phyloP scores from a whole-genome alignment of 2,329 filamentous ascomycete species.

The Monascus ruber region DNA sequence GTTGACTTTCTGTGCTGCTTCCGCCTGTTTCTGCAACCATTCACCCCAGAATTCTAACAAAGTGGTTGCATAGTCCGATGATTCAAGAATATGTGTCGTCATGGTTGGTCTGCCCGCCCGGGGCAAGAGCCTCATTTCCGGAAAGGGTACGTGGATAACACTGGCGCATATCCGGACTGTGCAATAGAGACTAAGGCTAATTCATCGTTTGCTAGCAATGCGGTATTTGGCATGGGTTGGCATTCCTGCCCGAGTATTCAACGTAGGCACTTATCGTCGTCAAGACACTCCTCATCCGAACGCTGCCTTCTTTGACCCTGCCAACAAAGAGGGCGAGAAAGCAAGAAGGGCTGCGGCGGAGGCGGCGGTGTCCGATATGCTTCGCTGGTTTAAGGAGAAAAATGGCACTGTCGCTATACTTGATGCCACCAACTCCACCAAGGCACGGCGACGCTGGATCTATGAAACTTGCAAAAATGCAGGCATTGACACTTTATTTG shows the following conservation, averaged over 20 bases:
- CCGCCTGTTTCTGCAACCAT: too few relatives aligned
- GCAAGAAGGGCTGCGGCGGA: slow-evolving; percentile 80
- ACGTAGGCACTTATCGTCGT: slow-evolving; percentile 91
- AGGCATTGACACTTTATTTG: slow-evolving; percentile 81
- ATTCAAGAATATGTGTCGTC: slow-evolving; percentile 93
- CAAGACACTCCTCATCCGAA: slow-evolving; percentile 79
- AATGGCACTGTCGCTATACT: slow-evolving; percentile 83
- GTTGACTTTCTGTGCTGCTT: too few relatives aligned
- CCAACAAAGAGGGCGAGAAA: slow-evolving; percentile 81
- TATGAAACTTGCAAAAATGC: slow-evolving; percentile 63
- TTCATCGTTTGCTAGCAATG: slow-evolving; percentile 50
- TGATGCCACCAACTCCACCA: slow-evolving; percentile 94
- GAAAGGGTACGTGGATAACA: slow-evolving; percentile 61
- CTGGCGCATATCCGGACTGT: background rate
- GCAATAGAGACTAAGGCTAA: background rate
- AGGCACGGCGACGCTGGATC: slow-evolving; percentile 82
- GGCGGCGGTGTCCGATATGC: slow-evolving; percentile 86
- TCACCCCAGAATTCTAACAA: too few relatives aligned
- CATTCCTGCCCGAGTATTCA: slow-evolving; percentile 88
- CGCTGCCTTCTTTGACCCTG: slow-evolving; percentile 89
- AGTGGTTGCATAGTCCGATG: slow-evolving; percentile 59
- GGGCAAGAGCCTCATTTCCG: slow-evolving; percentile 94
- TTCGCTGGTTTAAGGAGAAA: slow-evolving; percentile 71
- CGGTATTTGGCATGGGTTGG: slow-evolving; percentile 96
- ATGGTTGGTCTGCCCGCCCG: slow-evolving; percentile 96